A percentile compares a stretch with the other conserved stretches of the same genome.
These are phyloP conservation scores for Wallacemonas sp. DNA, from an alignment of 208 protist genomes.

Conservation along the genomic window DNA sequence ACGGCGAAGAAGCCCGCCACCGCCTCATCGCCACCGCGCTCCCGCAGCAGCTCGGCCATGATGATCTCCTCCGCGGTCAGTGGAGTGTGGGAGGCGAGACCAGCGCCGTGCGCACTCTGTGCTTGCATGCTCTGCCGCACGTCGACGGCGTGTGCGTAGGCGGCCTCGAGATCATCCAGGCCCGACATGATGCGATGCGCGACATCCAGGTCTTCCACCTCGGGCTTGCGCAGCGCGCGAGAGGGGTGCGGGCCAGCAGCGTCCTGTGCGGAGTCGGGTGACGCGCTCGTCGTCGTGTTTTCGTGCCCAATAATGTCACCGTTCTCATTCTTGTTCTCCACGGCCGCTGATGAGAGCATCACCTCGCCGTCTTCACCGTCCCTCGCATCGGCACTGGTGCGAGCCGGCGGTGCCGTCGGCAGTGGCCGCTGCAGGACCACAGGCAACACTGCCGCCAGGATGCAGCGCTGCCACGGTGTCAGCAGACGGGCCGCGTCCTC, in stretches of 20 bases:
- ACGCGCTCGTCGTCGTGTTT: background rate
- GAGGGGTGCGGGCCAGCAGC: background rate
- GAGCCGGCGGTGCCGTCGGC: background rate
- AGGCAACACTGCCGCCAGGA: constrained; percentile 52
- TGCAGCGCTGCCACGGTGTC: constrained; percentile 58
- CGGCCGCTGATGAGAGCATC: too few relatives aligned
- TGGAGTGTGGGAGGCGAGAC: background rate
- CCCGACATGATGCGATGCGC: constrained; percentile 44
- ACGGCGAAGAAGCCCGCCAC: constrained; percentile 17
- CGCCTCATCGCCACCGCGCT: constrained; percentile 45
- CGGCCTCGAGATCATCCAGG: constrained; percentile 70
- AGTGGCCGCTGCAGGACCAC: constrained; percentile 41
- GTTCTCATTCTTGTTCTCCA: background rate
- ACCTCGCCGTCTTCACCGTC: background rate
- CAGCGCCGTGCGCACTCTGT: background rate
- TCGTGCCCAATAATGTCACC: background rate
- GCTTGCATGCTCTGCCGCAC: constrained; percentile 1
- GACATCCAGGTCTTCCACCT: constrained; percentile 28
- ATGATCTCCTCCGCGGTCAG: constrained; percentile 43
- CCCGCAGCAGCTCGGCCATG: constrained; percentile 64
- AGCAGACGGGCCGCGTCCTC: constrained; percentile 16
- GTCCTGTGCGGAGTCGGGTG: too few relatives aligned
- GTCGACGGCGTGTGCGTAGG: constrained; percentile 35
- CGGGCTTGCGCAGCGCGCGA: background rate
- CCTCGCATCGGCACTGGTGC: background rate